Evolutionary conservation across 257 asterid genomes (phyloP), one percentile per base, ranked within the genome.

Genomic region (Capsicum chinense): DNA sequence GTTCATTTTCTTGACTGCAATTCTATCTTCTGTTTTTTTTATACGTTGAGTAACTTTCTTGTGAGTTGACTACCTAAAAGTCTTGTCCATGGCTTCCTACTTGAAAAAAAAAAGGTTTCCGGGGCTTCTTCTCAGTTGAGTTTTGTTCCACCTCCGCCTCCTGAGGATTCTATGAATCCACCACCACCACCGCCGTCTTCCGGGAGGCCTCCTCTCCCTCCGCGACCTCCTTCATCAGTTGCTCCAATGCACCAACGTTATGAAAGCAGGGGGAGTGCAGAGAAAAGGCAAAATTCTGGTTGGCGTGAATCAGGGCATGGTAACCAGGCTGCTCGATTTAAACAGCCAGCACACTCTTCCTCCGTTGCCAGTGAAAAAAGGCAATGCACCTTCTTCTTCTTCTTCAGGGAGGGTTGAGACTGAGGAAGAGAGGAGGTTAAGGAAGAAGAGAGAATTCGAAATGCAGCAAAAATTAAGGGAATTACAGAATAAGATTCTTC

Each of bases 371-470:
- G 83, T 35, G 63, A 95, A 90, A 83, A 92, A 86, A 84, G 17
- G 90, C 5, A 95, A 88, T 16, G 90, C 85, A 62, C 74, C 47
- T 33, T 33, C 73, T 26, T 26, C 73, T 26, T 26, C 26, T 26
- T 26, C 26, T 26, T 26, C 26, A 85, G 37, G 90, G 90, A 83
- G 26, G 86, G 90, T 84, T 80, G 98, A 97, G 93, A 93, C 95
- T 7, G 99, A 95, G 89, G 98, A 93, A 42, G 99, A 96, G 89
- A 92, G 98, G 85, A 93, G 98, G 89, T 54, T 90, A 89, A 88
- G 98, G 84, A 93, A 93, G 90, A 94, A 87, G 89, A 90, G 88
- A 86, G 98, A 94, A 70, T 91, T 86, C n/a, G 98, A 96, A 86
- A 94, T 89, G 87, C 93, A 89, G 90, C 99, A 93, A 63, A 95